Percentiles rank a stretch among this genome's conserved stretches.
phyloP scores from a whole-genome alignment of 495 filamentous ascomycete genomes.

The Opeltia flavorubescens region DNA sequence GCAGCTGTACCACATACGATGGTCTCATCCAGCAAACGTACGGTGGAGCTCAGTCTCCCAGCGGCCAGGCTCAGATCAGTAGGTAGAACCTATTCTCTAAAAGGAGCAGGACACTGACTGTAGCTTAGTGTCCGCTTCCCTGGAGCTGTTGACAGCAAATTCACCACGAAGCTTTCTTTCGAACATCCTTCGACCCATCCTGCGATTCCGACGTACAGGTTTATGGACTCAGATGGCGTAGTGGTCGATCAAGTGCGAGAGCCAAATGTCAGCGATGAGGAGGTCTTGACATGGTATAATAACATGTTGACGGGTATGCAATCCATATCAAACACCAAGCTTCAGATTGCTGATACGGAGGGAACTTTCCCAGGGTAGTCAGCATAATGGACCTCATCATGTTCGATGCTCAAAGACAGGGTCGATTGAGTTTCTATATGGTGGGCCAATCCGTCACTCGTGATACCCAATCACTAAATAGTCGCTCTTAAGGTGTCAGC shows the following conservation, averaged over 20 bases:
- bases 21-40: neutral
- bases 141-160: conserved; percentile 87
- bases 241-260: conserved; percentile 55
- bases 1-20: neutral
- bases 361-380: conserved; percentile 27
- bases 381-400: conserved; percentile 90
- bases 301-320: conserved; percentile 51
- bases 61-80: conserved; percentile 54
- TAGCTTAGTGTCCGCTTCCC: conserved; percentile 65
- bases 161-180: conserved; percentile 67
- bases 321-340: neutral
- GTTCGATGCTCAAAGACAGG: conserved; percentile 75
- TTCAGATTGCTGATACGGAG: conserved; percentile 1
- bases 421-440: conserved; percentile 92
- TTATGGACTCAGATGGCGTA: conserved; percentile 69
- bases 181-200: conserved; percentile 48
- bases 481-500: conserved; percentile 48
- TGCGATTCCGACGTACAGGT: conserved; percentile 74
- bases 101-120: conserved; percentile 3
- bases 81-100: conserved; percentile 4
- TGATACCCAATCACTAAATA: neutral
- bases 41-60: conserved; percentile 51
- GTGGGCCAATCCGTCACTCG: conserved; percentile 24
- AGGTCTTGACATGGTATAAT: conserved; percentile 50
- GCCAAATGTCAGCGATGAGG: conserved; percentile 50